A percentile compares a stretch with the other conserved stretches of the same genome.
Evolutionary conservation across 139 green algal species (phyloP).

Genomic region (Chlamydomonas sp.): DNA sequence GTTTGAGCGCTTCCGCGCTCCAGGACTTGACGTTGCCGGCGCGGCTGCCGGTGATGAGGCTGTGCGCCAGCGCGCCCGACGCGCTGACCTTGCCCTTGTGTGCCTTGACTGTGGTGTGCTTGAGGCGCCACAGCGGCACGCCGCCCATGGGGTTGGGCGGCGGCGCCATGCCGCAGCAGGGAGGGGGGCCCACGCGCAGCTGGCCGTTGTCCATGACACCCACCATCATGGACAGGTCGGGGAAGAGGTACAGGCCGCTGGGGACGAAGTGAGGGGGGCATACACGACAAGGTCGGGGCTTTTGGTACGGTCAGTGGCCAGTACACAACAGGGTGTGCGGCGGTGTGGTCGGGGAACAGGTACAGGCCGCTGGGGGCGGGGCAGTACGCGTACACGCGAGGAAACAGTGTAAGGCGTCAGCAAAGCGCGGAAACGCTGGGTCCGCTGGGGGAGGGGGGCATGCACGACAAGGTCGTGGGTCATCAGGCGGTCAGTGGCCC

Average conservation of each 20-base stretch:
- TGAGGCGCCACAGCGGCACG: slow-evolving; percentile 21
- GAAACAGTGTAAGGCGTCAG: too few species aligned
- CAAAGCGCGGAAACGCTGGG: too few species aligned
- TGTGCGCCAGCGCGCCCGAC: not conserved
- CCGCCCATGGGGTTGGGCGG: slow-evolving; percentile 27
- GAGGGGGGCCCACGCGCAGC: slow-evolving; percentile 14
- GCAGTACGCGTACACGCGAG: too few species aligned
- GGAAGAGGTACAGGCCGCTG: slow-evolving; percentile 16
- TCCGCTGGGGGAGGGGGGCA: too few species aligned
- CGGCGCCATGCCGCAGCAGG: slow-evolving; percentile 13
- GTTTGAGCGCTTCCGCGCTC: not conserved
- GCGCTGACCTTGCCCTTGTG: slow-evolving; percentile 21
- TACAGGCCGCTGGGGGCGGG: too few species aligned
- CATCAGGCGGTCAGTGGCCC: too few species aligned
- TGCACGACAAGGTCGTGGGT: too few species aligned
- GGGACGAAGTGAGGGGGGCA: not conserved
- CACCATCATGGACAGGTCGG: slow-evolving; percentile 20
- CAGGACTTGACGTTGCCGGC: slow-evolving; percentile 35
- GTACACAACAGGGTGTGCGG: too few species aligned
- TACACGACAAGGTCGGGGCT: too few species aligned
- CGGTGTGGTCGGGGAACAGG: too few species aligned
- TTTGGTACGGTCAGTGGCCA: too few species aligned
- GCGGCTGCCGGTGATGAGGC: slow-evolving; percentile 9
- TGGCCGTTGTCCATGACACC: not conserved
- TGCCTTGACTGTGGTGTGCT: not conserved